Percentiles rank a stretch among this genome's conserved stretches.
Evolutionary conservation across 164 flowering plant species (phyloP).

Genomic region (Dillenia suffruticosa): DNA sequence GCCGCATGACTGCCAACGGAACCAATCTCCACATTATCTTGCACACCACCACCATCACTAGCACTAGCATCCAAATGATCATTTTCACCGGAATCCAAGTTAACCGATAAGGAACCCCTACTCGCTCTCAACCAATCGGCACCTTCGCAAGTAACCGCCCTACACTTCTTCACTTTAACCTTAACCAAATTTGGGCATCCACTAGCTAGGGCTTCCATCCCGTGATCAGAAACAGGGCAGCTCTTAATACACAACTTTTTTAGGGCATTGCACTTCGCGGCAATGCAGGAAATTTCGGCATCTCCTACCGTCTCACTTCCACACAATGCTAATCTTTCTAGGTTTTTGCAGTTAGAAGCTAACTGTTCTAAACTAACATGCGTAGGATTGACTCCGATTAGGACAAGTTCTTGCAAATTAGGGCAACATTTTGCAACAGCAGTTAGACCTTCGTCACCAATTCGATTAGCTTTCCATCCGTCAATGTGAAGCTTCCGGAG

Average conservation of each 20-base stretch:
- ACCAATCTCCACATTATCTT: slow-evolving; percentile 31
- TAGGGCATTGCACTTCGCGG: slow-evolving; percentile 62
- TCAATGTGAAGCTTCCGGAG: slow-evolving; percentile 93
- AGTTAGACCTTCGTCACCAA: slow-evolving; percentile 76
- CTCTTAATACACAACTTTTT: slow-evolving; percentile 90
- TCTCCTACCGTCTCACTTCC: slow-evolving; percentile 82
- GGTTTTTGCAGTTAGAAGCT: slow-evolving; percentile 56
- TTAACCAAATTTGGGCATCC: slow-evolving; percentile 96
- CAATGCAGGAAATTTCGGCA: slow-evolving; percentile 72
- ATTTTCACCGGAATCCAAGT: slow-evolving; percentile 46
- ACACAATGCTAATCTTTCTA: slow-evolving; percentile 85
- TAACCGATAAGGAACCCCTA: slow-evolving; percentile 52
- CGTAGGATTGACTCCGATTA: slow-evolving; percentile 81
- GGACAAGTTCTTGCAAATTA: slow-evolving; percentile 77
- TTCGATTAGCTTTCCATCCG: slow-evolving; percentile 89
- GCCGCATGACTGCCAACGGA: slow-evolving; percentile 16
- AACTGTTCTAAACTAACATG: slow-evolving; percentile 48
- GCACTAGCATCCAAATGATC: slow-evolving; percentile 47
- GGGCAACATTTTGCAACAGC: slow-evolving; percentile 62
- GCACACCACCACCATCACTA: slow-evolving; percentile 50
- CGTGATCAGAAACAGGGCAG: slow-evolving; percentile 75
- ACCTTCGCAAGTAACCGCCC: slow-evolving; percentile 60
- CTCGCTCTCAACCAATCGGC: slow-evolving; percentile 53
- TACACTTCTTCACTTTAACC: slow-evolving; percentile 92
- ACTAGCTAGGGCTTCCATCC: slow-evolving; percentile 65